Conservation (phyloP, 495 filamentous ascomycete species). For the Aspergillus carlsbadensis region DNA sequence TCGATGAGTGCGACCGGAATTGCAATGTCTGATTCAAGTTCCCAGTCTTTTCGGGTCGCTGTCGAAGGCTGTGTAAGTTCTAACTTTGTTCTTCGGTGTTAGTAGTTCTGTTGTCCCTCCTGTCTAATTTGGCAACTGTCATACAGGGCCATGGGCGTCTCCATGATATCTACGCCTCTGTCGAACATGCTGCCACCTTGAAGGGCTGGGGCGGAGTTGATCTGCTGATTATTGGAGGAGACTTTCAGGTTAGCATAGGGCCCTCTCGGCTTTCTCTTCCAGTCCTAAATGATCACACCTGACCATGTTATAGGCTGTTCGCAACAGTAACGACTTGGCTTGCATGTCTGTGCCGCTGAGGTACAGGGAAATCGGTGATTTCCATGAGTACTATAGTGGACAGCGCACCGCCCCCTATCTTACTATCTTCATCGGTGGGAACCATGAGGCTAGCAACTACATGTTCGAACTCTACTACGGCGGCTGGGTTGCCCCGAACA, state of each 20-base stretch:
- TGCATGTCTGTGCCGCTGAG: slow-evolving; percentile 84
- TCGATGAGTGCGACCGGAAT: slow-evolving; percentile 7
- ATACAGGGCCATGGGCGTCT: slow-evolving; percentile 84
- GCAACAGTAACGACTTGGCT: slow-evolving; percentile 82
- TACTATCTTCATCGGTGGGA: slow-evolving; percentile 90
- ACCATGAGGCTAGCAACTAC: slow-evolving; percentile 89
- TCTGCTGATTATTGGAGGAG: slow-evolving; percentile 83
- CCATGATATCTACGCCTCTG: slow-evolving; percentile 81
- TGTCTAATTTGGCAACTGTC: slow-evolving; percentile 17
- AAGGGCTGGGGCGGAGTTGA: slow-evolving; percentile 77
- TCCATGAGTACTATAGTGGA: slow-evolving; percentile 90
- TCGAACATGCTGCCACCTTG: slow-evolving; percentile 57
- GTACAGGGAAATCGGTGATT: slow-evolving; percentile 82
- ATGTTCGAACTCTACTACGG: slow-evolving; percentile 92
- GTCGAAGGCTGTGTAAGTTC: slow-evolving; percentile 79
- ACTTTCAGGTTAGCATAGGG: slow-evolving; percentile 67
- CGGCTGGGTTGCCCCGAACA: slow-evolving; percentile 94
- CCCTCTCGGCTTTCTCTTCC: neutral
- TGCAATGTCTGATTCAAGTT: slow-evolving; percentile 5
- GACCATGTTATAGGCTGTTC: slow-evolving; percentile 61
- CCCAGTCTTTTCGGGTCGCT: slow-evolving; percentile 49
- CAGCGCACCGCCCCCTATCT: slow-evolving; percentile 73
- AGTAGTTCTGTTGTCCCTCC: neutral
- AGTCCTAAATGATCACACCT: neutral
- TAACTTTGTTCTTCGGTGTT: neutral